Evolutionary conservation across 2,329 filamentous ascomycete species (phyloP).

Genomic region (Curvularia spicifera): DNA sequence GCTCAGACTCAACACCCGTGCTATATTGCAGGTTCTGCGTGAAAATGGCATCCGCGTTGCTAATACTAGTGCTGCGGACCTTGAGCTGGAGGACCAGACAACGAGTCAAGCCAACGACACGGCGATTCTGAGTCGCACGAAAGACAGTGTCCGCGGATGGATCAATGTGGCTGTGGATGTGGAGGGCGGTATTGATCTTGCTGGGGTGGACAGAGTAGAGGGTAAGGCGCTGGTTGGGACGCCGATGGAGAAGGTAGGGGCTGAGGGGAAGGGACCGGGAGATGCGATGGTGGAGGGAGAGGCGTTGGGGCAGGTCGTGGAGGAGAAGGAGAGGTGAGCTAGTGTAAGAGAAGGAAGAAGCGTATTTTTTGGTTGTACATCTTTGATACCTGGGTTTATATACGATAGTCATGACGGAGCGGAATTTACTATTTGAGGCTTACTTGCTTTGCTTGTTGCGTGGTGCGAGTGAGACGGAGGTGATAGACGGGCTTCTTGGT

Average conservation of each 20-base stretch:
- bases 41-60: conserved; percentile 52
- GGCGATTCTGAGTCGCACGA: conserved; percentile 39
- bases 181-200: conserved; percentile 2
- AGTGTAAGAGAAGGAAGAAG: not conserved
- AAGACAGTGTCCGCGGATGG: conserved; percentile 46
- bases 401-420: not conserved
- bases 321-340: conserved; percentile 17
- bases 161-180: conserved; percentile 31
- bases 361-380: not conserved
- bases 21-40: conserved; percentile 77
- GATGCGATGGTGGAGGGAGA: conserved; percentile 47
- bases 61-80: conserved; percentile 48
- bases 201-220: not conserved
- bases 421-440: not conserved
- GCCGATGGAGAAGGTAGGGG: conserved; percentile 17
- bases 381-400: not conserved
- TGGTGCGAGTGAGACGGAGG: not conserved
- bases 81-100: conserved; percentile 45
- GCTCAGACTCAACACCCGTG: conserved; percentile 80
- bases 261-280: conserved; percentile 18
- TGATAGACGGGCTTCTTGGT: not conserved
- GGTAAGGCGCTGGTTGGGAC: conserved; percentile 16
- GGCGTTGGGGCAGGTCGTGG: conserved; percentile 43
- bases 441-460: not conserved
- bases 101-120: conserved; percentile 30